Conservation (phyloP, 768 basidiomycete genomes). For the Pisolithus microcarpus region DNA sequence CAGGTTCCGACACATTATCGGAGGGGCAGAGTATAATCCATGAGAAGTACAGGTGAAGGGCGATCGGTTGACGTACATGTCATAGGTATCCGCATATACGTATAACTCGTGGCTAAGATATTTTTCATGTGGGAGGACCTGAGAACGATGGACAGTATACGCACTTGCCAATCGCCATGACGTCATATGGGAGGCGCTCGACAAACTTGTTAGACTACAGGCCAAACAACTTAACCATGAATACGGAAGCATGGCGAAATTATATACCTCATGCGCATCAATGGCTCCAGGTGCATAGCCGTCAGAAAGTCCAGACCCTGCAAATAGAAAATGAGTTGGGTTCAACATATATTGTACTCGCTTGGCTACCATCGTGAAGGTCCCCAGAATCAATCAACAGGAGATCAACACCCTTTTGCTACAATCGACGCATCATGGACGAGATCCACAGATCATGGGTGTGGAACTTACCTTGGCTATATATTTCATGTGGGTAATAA, state of each 20-base stretch:
- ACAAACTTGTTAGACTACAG: slow-evolving; percentile 66
- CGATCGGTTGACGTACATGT: slow-evolving; percentile 40
- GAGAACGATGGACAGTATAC: slow-evolving; percentile 16
- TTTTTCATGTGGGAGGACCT: not conserved
- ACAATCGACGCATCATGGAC: not conserved
- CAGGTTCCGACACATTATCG: not conserved
- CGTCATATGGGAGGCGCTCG: slow-evolving; percentile 69
- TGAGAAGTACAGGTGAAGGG: not conserved
- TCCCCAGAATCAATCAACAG: slow-evolving; percentile 80
- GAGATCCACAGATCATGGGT: too few relatives aligned
- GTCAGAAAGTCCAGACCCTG: slow-evolving; percentile 72
- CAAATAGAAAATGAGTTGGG: slow-evolving; percentile 2
- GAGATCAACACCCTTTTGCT: slow-evolving; percentile 72
- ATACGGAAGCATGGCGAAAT: not conserved
- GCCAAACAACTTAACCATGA: not conserved
- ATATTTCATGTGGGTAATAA: slow-evolving; percentile 74
- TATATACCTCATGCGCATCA: slow-evolving; percentile 63
- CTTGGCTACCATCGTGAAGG: slow-evolving; percentile 53
- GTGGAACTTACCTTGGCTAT: slow-evolving; percentile 46
- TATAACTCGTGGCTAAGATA: slow-evolving; percentile 72
- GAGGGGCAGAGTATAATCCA: not conserved
- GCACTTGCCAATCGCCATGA: slow-evolving; percentile 80
- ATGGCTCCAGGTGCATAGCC: slow-evolving; percentile 64
- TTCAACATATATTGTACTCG: not conserved
- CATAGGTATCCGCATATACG: slow-evolving; percentile 54